Conservation (phyloP, 192 early-diverging fungal species). For the Backusella mclennaniae region DNA sequence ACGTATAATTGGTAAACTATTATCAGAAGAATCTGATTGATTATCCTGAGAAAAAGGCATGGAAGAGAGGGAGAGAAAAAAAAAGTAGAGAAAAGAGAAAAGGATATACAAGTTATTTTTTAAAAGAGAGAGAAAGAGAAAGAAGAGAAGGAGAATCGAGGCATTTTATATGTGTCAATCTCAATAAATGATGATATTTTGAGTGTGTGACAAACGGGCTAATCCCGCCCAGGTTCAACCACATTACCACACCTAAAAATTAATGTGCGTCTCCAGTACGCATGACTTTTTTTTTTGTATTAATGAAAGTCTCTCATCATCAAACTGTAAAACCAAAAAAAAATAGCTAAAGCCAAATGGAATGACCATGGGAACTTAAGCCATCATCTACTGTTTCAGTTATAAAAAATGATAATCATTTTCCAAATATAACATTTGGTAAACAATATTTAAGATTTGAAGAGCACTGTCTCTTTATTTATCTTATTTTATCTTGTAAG, state of each 20-base stretch:
- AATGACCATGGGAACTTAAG: neutral
- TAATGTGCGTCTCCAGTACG: neutral
- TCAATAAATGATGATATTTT: neutral
- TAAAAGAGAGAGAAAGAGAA: neutral
- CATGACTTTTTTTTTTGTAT: neutral
- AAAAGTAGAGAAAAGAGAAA: neutral
- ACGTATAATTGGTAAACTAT: neutral
- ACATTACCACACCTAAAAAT: neutral
- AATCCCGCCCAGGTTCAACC: neutral
- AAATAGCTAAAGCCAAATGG: neutral
- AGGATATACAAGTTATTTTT: neutral
- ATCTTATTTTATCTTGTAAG: neutral
- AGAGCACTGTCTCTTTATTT: neutral
- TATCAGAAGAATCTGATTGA: neutral
- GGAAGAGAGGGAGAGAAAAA: neutral
- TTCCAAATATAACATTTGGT: neutral
- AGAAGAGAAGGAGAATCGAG: neutral
- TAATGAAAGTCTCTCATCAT: neutral
- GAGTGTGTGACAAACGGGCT: neutral
- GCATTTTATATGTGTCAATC: neutral
- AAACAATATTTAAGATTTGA: neutral
- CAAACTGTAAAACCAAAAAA: slow-evolving; percentile 1
- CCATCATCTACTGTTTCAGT: slow-evolving; percentile 5
- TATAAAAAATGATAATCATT: neutral
- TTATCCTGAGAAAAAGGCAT: neutral